Conservation (phyloP, 495 filamentous ascomycete genomes). For the Penicillium fimorum region DNA sequence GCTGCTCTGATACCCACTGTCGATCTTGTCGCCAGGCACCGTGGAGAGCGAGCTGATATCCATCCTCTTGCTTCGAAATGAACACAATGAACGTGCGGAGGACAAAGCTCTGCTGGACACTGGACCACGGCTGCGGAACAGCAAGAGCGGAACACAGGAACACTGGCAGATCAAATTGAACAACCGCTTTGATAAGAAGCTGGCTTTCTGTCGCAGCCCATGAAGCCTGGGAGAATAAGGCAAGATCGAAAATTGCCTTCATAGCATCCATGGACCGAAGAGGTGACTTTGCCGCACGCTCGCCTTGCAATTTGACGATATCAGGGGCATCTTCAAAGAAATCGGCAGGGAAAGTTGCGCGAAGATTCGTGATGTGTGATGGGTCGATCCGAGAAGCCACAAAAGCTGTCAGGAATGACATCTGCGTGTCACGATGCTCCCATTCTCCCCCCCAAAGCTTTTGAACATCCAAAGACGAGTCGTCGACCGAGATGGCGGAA, state of each 20-base stretch:
- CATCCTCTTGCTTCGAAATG: slow-evolving; percentile 59
- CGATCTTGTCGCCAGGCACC: slow-evolving; percentile 86
- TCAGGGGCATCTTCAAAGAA: slow-evolving; percentile 73
- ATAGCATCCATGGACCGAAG: slow-evolving; percentile 86
- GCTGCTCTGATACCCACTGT: slow-evolving; percentile 72
- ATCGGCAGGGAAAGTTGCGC: slow-evolving; percentile 70
- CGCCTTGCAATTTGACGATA: slow-evolving; percentile 66
- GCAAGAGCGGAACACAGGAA: slow-evolving; percentile 78
- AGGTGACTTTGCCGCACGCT: slow-evolving; percentile 76
- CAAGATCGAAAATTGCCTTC: slow-evolving; percentile 75
- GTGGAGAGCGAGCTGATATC: slow-evolving; percentile 81
- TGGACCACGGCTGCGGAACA: slow-evolving; percentile 63
- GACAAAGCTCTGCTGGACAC: slow-evolving; percentile 60
- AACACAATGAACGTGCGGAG: slow-evolving; percentile 60
- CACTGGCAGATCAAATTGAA: slow-evolving; percentile 56
- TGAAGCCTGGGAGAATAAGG: slow-evolving; percentile 61
- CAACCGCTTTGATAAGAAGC: slow-evolving; percentile 50
- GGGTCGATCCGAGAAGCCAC: slow-evolving; percentile 75
- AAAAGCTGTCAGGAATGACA: slow-evolving; percentile 86
- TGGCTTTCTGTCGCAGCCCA: slow-evolving; percentile 66
- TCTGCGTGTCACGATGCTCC: slow-evolving; percentile 79
- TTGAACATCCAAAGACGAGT: slow-evolving; percentile 68
- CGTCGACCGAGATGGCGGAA: slow-evolving; percentile 62
- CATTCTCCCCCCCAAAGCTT: slow-evolving; percentile 88
- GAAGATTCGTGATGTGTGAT: slow-evolving; percentile 74